Evolutionary conservation across 257 asterid species (phyloP).

Genomic region (Fraxinus excelsior): DNA sequence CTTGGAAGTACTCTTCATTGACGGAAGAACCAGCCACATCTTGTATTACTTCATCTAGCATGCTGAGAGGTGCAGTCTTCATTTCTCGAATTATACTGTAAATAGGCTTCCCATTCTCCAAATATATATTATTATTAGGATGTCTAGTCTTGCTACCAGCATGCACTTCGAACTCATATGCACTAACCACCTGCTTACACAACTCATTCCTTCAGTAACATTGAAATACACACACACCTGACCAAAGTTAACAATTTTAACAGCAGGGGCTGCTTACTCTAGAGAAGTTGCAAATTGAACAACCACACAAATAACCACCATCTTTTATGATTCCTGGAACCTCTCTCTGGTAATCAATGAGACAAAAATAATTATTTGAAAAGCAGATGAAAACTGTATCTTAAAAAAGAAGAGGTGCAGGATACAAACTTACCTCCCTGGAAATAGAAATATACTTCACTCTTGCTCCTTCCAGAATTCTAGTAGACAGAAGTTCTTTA

Average conservation of each 20-base stretch:
- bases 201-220: conserved; percentile 23
- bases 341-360: conserved; percentile 60
- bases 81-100: conserved; percentile 72
- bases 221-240: conserved; percentile 5
- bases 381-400: not conserved
- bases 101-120: conserved; percentile 95
- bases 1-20: conserved; percentile 64
- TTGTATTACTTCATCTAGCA: conserved; percentile 67
- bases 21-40: conserved; percentile 82
- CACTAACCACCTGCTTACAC: conserved; percentile 68
- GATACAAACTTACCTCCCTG: conserved; percentile 54
- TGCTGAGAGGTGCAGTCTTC: conserved; percentile 64
- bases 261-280: conserved; percentile 52
- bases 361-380: not conserved
- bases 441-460: conserved; percentile 73
- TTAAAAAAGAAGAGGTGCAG: conserved; percentile 5
- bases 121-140: conserved; percentile 86
- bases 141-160: conserved; percentile 88
- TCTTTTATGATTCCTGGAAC: conserved; percentile 66
- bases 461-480: conserved; percentile 87
- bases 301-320: conserved; percentile 87
- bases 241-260: conserved; percentile 11
- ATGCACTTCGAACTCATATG: conserved; percentile 89
- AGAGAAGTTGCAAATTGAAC: conserved; percentile 78
- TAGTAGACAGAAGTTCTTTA: conserved; percentile 77